Conservation (phyloP, 2,329 filamentous ascomycete species). For the Xylariales sp. region DNA sequence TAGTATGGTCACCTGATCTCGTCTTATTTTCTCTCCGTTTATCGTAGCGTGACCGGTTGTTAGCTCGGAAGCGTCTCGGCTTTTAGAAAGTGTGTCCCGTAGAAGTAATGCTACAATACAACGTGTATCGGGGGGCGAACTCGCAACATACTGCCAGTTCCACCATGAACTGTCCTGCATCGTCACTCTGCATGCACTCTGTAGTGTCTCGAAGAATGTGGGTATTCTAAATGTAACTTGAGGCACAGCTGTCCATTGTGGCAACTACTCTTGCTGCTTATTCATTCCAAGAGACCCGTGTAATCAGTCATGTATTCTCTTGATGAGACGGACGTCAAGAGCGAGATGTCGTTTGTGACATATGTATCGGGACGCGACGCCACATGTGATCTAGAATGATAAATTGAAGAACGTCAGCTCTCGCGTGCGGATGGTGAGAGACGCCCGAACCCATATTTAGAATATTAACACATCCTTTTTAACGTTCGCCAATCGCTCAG, state of each 20-base stretch:
- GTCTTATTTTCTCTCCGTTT: slow-evolving; percentile 5
- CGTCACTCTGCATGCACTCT: slow-evolving; percentile 26
- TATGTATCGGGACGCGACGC: slow-evolving; percentile 16
- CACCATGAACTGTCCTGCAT: slow-evolving; percentile 16
- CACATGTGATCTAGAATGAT: slow-evolving; percentile 15
- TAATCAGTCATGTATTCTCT: slow-evolving; percentile 5
- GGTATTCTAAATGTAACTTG: slow-evolving; percentile 14
- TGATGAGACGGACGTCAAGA: slow-evolving; percentile 3
- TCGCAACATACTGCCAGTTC: slow-evolving; percentile 16
- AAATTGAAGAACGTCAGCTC: not conserved
- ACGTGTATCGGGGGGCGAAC: slow-evolving; percentile 19
- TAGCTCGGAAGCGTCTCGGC: not conserved
- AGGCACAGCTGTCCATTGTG: slow-evolving; percentile 8
- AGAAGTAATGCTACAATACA: slow-evolving; percentile 3
- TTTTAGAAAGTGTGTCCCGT: not conserved
- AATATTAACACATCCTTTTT: slow-evolving; percentile 16
- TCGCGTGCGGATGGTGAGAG: slow-evolving; percentile 7
- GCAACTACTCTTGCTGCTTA: slow-evolving; percentile 14
- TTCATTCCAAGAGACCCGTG: not conserved
- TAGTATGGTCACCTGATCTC: slow-evolving; percentile 28
- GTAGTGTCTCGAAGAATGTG: slow-evolving; percentile 1
- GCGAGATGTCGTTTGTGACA: not conserved
- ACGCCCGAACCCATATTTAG: slow-evolving; percentile 33
- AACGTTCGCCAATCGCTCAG: slow-evolving; percentile 19
- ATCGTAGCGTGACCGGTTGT: slow-evolving; percentile 2